Evolutionary conservation across 192 early-diverging fungal species (phyloP), one percentile per base, ranked within the genome.

Genomic region (Diversispora eburnea): DNA sequence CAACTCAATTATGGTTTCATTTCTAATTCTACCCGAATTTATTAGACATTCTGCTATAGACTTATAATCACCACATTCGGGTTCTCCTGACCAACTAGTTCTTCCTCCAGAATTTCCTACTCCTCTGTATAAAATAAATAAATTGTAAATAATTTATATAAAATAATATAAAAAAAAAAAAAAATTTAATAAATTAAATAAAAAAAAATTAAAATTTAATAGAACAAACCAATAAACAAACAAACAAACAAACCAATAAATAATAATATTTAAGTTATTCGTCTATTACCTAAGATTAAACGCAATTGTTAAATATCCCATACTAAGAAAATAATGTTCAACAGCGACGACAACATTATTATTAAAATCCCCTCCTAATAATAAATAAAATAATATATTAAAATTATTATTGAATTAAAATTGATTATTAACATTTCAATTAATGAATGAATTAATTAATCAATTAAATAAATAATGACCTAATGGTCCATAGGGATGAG

Each of bases 401-500:
- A 33, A 33, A 33, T 33, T 33, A 33, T 2, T 33, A 33, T 33
- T 33, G 25, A 33, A 33, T 33, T 33, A 33, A 33, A 33, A 33
- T 33, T 33, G 25, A 33, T 33, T 33, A 33, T 33, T 33, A 33
- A 33, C 25, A 33, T 2, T n/a, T 42, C 8, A 10, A 43, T 57
- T 19, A 57, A 46, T 19, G 4, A 25, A 9, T 8, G 41, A 48
- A 4, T 4, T 20, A 2, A 66, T 17, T 12, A 64, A 22, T 13
- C 19, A 22, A 66, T 41, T 22, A 10, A 22, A 13, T 46, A 46
- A 55, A 5, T 75, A 72, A 5, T 70, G 67, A 59, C 81, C 81
- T 22, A 82, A 63, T 12, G 81, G 81, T 12, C 81, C 81, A 70
- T 82, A 82, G 0, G 81, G 78, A 66, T 82, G 81, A 3, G 81